phyloP scores from a whole-genome alignment of 108 stramenopile species.

The Fragilariopsis cylindrus region DNA sequence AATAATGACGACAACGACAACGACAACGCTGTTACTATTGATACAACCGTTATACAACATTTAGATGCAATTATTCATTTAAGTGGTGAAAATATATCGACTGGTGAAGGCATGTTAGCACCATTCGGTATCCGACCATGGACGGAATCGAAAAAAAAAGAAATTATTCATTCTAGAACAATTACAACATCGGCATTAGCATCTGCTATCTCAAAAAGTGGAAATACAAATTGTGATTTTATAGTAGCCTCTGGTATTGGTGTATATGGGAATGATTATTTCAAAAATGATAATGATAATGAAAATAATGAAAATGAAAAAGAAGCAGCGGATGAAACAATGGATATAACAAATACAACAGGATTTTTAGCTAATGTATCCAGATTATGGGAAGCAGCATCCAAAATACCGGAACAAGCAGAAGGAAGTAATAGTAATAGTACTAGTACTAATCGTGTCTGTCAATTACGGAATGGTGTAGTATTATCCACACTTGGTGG shows the following conservation, averaged over 20 bases:
- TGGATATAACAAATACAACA: constrained; percentile 31
- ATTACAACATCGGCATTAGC: constrained; percentile 43
- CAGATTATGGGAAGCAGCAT: constrained; percentile 47
- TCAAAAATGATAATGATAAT: constrained; percentile 13
- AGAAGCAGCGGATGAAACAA: constrained; percentile 40
- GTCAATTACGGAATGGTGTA: constrained; percentile 62
- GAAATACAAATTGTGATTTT: constrained; percentile 24
- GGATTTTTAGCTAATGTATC: constrained; percentile 59
- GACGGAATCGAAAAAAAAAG: constrained; percentile 51
- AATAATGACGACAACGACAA: too few species aligned
- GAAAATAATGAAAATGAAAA: neutral
- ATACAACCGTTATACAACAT: constrained; percentile 23
- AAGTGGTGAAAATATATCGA: constrained; percentile 55
- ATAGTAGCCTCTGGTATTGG: constrained; percentile 56
- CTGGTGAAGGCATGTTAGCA: constrained; percentile 44
- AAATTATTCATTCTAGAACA: constrained; percentile 50
- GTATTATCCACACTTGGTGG: constrained; percentile 61
- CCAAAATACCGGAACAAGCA: constrained; percentile 26
- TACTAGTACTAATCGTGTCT: constrained; percentile 34
- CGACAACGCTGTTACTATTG: constrained; percentile 20
- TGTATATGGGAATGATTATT: constrained; percentile 49
- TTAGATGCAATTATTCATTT: constrained; percentile 57
- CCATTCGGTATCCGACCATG: constrained; percentile 54
- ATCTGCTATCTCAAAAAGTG: constrained; percentile 25
- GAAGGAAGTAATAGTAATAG: too few species aligned